Evolutionary conservation across 495 filamentous ascomycete species (phyloP).

Genomic region (Geoglossum glabrum): DNA sequence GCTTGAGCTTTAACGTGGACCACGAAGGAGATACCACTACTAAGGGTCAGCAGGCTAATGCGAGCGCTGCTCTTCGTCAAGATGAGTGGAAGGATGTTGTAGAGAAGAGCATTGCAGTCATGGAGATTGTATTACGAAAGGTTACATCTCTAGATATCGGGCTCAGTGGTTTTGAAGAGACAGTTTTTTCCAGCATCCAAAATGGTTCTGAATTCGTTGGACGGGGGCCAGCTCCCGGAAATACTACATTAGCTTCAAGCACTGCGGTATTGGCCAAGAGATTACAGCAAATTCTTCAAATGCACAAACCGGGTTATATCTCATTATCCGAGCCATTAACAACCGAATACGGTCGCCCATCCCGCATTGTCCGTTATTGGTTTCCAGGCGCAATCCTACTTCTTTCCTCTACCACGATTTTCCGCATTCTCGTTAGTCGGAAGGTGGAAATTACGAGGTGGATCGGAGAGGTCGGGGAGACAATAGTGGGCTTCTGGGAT

Average conservation of each 20-base stretch:
- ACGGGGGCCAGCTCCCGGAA: constrained; percentile 13
- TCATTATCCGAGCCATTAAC: constrained; percentile 27
- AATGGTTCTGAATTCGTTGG: constrained; percentile 30
- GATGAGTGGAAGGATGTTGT: constrained; percentile 54
- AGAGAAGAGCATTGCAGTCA: constrained; percentile 50
- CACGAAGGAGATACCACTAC: constrained; percentile 22
- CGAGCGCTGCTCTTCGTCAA: constrained; percentile 14
- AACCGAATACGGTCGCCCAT: constrained; percentile 48
- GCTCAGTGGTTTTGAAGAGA: constrained; percentile 54
- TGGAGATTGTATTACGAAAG: constrained; percentile 55
- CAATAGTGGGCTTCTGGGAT: constrained; percentile 69
- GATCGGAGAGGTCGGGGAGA: constrained; percentile 54
- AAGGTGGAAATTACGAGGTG: constrained; percentile 54
- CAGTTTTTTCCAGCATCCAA: constrained; percentile 41
- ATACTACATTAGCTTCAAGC: background rate
- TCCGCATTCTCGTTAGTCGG: constrained; percentile 51
- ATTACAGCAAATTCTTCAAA: constrained; percentile 41
- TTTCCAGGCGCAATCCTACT: constrained; percentile 45
- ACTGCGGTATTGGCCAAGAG: constrained; percentile 21
- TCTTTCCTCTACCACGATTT: constrained; percentile 58
- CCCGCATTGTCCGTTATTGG: constrained; percentile 71
- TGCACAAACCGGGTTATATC: constrained; percentile 38
- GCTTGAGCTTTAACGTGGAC: constrained; percentile 37
- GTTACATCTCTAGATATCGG: constrained; percentile 31
- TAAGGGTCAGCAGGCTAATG: constrained; percentile 14